phyloP scores from a whole-genome alignment of 2,329 filamentous ascomycete species.

The Hortaea sp. region DNA sequence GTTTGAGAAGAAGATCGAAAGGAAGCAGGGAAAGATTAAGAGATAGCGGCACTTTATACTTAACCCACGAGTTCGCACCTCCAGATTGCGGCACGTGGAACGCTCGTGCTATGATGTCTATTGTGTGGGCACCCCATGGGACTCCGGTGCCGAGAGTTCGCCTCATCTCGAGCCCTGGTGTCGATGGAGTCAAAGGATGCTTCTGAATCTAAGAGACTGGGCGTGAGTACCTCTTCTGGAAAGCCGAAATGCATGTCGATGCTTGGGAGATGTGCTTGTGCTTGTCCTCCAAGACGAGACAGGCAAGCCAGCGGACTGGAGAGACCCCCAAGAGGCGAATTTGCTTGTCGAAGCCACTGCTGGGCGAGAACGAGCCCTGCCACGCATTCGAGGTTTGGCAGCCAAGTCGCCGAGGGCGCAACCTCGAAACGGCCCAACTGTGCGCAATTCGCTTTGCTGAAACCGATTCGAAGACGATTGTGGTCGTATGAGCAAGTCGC shows the following conservation, averaged over 20 bases:
- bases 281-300: not conserved
- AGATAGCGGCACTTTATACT: not conserved
- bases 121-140: too few species aligned
- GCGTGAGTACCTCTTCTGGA: not conserved
- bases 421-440: too few species aligned
- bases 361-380: not conserved
- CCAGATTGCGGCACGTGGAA: not conserved
- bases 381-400: not conserved
- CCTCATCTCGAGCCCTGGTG: not conserved
- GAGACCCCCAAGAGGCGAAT: not conserved
- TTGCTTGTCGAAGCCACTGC: not conserved
- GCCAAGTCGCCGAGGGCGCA: not conserved
- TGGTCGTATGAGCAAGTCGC: too few species aligned
- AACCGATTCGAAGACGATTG: too few species aligned
- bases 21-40: not conserved
- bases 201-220: not conserved
- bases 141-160: too few species aligned
- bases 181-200: not conserved
- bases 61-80: not conserved
- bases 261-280: not conserved
- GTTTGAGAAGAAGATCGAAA: not conserved
- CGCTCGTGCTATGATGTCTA: not conserved
- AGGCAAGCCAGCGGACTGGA: not conserved
- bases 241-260: not conserved
- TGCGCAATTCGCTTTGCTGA: not conserved